These are phyloP conservation scores for Populus nigra DNA, from an alignment of 345 rosid species.

Conservation along the genomic window DNA sequence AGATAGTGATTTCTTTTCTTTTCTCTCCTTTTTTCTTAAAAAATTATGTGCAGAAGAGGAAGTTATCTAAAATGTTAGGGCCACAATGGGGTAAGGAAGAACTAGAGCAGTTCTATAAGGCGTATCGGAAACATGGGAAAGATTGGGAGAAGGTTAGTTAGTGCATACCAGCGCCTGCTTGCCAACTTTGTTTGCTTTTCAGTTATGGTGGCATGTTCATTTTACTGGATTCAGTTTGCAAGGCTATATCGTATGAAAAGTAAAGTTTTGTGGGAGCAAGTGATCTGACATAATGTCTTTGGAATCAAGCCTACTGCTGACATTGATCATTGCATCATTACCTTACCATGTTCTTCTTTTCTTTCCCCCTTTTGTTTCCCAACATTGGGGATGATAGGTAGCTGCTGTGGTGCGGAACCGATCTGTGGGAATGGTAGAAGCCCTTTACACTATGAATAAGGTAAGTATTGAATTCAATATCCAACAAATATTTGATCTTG, in stretches of 20 bases:
- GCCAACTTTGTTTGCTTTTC: background rate
- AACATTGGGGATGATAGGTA: conserved; percentile 49
- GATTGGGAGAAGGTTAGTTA: conserved; percentile 86
- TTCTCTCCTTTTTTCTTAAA: too few species aligned
- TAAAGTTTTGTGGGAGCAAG: background rate
- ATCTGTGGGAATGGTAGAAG: conserved; percentile 85
- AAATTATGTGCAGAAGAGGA: conserved; percentile 56
- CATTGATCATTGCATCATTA: background rate
- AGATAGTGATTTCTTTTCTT: background rate
- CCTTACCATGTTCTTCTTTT: background rate
- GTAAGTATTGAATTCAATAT: conserved; percentile 27
- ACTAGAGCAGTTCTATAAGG: conserved; percentile 82
- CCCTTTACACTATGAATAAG: conserved; percentile 80
- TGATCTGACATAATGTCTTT: background rate
- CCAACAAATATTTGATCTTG: background rate
- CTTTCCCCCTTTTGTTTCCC: background rate
- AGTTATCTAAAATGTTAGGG: conserved; percentile 78
- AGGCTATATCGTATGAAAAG: background rate
- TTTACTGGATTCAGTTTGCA: background rate
- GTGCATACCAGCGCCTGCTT: background rate
- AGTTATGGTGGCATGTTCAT: background rate
- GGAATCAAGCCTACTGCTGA: background rate
- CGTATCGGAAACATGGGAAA: conserved; percentile 74
- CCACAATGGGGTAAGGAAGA: conserved; percentile 89
- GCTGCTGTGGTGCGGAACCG: conserved; percentile 64